Conservation (phyloP, 495 filamentous ascomycete genomes). For the Aspergillus leporis region DNA sequence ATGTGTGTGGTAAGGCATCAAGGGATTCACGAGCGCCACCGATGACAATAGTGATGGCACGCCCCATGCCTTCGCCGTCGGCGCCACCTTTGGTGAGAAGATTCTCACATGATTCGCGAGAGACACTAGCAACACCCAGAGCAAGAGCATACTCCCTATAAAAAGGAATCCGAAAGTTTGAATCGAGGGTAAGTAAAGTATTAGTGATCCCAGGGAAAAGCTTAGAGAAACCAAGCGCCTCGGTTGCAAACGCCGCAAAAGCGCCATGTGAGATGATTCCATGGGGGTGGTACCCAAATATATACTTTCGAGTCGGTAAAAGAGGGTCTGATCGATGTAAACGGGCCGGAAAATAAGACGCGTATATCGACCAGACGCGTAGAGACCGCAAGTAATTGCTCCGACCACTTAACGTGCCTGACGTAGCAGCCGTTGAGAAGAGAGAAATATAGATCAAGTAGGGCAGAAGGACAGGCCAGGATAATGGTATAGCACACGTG, state of each 20-base stretch:
- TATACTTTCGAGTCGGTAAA: conserved; percentile 84
- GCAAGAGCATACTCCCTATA: conserved; percentile 90
- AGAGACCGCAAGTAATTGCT: conserved; percentile 70
- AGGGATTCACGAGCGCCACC: conserved; percentile 91
- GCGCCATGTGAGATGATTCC: conserved; percentile 96
- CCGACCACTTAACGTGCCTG: conserved; percentile 72
- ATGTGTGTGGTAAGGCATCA: conserved; percentile 72
- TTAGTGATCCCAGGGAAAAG: conserved; percentile 96
- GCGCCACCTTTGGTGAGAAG: conserved; percentile 73
- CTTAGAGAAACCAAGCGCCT: conserved; percentile 82
- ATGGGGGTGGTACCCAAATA: conserved; percentile 97
- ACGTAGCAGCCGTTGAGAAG: conserved; percentile 71
- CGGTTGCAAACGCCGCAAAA: conserved; percentile 88
- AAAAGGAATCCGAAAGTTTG: conserved; percentile 90
- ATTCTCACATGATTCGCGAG: conserved; percentile 86
- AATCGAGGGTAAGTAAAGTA: conserved; percentile 82
- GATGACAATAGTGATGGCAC: conserved; percentile 93
- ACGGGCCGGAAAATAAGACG: conserved; percentile 85
- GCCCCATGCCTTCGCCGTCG: conserved; percentile 87
- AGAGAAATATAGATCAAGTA: conserved; percentile 82
- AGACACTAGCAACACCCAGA: conserved; percentile 85
- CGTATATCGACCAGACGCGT: conserved; percentile 85
- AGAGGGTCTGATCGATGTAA: conserved; percentile 80
- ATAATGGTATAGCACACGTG: conserved; percentile 82
- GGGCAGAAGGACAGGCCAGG: conserved; percentile 89